phyloP scores from a whole-genome alignment of 83 land plant genomes.

The Thuja plicata region DNA sequence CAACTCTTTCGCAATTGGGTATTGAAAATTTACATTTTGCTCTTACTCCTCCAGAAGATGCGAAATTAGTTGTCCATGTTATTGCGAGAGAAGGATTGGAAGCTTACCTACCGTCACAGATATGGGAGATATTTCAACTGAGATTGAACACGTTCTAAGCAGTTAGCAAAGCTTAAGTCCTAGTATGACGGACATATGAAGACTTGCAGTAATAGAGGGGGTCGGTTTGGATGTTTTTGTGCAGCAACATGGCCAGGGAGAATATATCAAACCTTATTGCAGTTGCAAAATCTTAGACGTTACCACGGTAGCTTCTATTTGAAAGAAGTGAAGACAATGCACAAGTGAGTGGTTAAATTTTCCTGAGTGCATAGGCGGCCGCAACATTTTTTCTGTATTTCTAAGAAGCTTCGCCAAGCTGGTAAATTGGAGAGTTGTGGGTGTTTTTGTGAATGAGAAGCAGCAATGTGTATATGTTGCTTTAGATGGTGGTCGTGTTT shows the following conservation, averaged over 20 bases:
- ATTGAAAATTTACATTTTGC: slow-evolving; percentile 50
- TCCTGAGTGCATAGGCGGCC: too few relatives aligned
- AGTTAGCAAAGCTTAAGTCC: slow-evolving; percentile 68
- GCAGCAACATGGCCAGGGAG: too few relatives aligned
- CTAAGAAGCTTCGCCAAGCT: too few relatives aligned
- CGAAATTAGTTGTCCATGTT: slow-evolving; percentile 81
- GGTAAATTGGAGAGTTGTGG: too few relatives aligned
- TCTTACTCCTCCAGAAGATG: slow-evolving; percentile 69
- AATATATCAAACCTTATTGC: too few relatives aligned
- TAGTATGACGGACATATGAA: slow-evolving; percentile 72
- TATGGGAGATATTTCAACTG: slow-evolving; percentile 88
- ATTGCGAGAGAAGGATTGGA: slow-evolving; percentile 92
- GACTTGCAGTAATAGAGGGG: too few relatives aligned
- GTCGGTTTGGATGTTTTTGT: too few relatives aligned
- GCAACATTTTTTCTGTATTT: too few relatives aligned
- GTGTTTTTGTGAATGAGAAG: not conserved
- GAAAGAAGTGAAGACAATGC: too few relatives aligned
- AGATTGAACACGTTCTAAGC: slow-evolving; percentile 82
- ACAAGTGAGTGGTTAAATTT: too few relatives aligned
- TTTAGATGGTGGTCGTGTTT: slow-evolving; percentile 99
- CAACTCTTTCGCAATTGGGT: slow-evolving; percentile 78
- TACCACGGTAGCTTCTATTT: too few relatives aligned
- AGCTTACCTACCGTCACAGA: slow-evolving; percentile 88
- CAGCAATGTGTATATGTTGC: slow-evolving; percentile 94
- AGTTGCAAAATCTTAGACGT: too few relatives aligned